Conservation (phyloP, 305 asterid species). For the Plantago lanceolata region DNA sequence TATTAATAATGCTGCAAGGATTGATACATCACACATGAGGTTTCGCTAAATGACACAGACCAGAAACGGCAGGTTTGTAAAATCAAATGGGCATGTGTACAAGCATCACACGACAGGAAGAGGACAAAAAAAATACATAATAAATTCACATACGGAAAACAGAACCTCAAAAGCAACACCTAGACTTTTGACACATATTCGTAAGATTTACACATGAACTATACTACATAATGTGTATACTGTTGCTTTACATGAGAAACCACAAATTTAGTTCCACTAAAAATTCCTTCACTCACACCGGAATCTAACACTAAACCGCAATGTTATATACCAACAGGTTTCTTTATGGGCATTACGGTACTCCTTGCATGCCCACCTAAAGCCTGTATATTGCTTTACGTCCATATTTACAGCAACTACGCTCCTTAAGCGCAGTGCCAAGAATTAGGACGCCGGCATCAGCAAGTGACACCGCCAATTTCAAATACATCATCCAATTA, state of each 20-base stretch:
- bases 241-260: background rate
- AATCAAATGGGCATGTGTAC: too few species aligned
- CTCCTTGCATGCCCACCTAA: constrained; percentile 42
- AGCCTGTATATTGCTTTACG: constrained; percentile 30
- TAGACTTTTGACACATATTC: too few species aligned
- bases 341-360: constrained; percentile 38
- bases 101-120: too few species aligned
- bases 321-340: constrained; percentile 27
- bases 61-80: background rate
- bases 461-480: background rate
- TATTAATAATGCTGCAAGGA: too few species aligned
- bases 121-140: too few species aligned
- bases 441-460: constrained; percentile 42
- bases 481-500: background rate
- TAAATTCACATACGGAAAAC: too few species aligned
- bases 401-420: constrained; percentile 54
- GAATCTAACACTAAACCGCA: constrained; percentile 1
- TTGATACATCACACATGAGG: background rate
- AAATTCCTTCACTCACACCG: background rate
- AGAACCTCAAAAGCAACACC: too few species aligned
- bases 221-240: too few species aligned
- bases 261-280: background rate
- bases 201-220: too few species aligned
- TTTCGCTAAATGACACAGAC: constrained; percentile 9
- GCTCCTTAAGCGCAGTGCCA: constrained; percentile 42